Base-by-base conservation (phyloP, 352 stramenopile genomes). In the Pythium phragmiticola region DNA sequence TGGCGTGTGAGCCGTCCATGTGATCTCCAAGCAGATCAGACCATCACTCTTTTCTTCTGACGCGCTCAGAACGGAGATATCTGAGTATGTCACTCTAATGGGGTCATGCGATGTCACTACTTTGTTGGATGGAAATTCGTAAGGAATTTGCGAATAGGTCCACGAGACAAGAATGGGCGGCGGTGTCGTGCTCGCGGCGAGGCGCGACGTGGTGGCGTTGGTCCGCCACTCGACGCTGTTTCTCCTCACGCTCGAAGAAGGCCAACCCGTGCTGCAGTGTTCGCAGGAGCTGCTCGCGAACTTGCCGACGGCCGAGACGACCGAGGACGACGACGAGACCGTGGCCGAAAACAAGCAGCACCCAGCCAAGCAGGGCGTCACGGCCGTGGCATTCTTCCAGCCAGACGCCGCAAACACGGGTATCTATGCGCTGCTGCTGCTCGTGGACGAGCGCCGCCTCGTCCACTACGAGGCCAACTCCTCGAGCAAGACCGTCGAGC, bases 361-460 rank as follows among this genome's bases (percentile, higher is more conserved):
- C 51, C 65, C 57, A 21, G 52, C 47, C 23, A 71, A 71, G 53
- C 52, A 66, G 39, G 57, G 65, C 43, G 50, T 71, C 26, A 66
- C 65, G 28, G 65, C 65, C 28, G 54, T 57, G 26, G 65, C 52
- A 13, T 71, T 71, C 58, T 71, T 71, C 11, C 58, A 71, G 50
- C 59, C 47, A 26, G 66, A 60, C n/a, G 19, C 39, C 3, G 54
- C 23, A 6, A 41, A 70, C 45, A 70, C 60, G 28, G 52, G 64
- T 42, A 50, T 88, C 54, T 73, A 80, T 26, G 75, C 80, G 16
- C 54, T 91, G 41, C 70, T 91, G 19, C 57, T 89, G 56, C 72
- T 91, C 0, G 80, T 89, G 34, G 78, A 89, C 56, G 82, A 89
- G 63, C 80, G 82, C 30, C 80, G 75, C n/a, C 60, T 91, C n/a